Evolutionary conservation across 164 flowering plant genomes (phyloP).

Genomic region (Chloranthus sessilifolius): DNA sequence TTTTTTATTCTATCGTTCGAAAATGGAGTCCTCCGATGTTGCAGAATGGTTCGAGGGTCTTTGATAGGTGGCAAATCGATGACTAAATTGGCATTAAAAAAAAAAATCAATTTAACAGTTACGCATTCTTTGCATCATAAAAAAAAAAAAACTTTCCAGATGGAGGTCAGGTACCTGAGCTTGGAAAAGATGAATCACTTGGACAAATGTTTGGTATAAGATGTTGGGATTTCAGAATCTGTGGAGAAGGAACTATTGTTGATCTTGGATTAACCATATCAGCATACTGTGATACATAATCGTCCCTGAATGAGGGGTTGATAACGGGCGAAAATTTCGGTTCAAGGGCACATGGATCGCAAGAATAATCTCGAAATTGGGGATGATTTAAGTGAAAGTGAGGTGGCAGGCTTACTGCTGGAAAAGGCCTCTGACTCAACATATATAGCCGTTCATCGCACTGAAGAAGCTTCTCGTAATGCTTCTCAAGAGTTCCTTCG

Average conservation of each 20-base stretch:
- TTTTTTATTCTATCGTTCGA: background rate
- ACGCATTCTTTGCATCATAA: too few species aligned
- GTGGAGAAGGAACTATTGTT: constrained; percentile 4
- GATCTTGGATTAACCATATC: background rate
- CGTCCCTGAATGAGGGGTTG: background rate
- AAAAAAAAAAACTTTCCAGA: too few species aligned
- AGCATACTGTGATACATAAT: constrained; percentile 5
- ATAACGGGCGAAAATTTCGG: constrained; percentile 4
- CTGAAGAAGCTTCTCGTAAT: constrained; percentile 34
- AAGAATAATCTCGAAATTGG: constrained; percentile 2
- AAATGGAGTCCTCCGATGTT: constrained; percentile 6
- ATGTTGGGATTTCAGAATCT: constrained; percentile 1
- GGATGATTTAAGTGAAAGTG: constrained; percentile 1
- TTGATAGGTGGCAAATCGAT: background rate
- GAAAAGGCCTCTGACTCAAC: constrained; percentile 31
- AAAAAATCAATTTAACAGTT: background rate
- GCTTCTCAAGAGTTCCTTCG: constrained; percentile 36
- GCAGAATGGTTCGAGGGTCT: background rate
- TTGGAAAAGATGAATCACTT: constrained; percentile 5
- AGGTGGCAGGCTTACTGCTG: constrained; percentile 13
- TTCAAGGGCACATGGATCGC: constrained; percentile 1
- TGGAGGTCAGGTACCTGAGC: constrained; percentile 10
- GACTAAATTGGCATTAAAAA: constrained; percentile 2
- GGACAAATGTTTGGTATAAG: background rate
- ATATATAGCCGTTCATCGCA: constrained; percentile 19